These are phyloP conservation scores for Suillus placidus DNA, from an alignment of 768 basidiomycete genomes.

Conservation along the genomic window DNA sequence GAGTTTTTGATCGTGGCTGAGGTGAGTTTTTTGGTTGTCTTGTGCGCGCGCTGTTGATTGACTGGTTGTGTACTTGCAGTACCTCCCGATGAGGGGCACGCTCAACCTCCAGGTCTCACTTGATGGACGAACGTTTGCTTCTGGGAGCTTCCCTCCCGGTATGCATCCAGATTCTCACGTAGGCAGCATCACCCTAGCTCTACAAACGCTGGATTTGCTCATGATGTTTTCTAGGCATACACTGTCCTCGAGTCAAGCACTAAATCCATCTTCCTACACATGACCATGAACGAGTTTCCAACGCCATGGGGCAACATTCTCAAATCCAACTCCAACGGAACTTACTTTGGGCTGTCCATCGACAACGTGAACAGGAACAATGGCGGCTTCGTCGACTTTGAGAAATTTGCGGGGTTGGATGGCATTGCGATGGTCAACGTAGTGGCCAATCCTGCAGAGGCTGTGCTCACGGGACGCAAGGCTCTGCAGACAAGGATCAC, in stretches of 20 bases:
- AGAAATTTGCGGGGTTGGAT: constrained; percentile 95
- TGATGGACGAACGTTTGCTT: constrained; percentile 83
- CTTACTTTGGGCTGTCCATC: constrained; percentile 87
- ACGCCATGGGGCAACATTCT: constrained; percentile 88
- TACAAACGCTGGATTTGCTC: neutral
- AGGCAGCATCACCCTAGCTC: constrained; percentile 30
- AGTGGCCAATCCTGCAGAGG: constrained; percentile 80
- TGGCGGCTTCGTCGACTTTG: constrained; percentile 91
- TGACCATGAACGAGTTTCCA: constrained; percentile 83
- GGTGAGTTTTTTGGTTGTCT: constrained; percentile 46
- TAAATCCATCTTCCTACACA: constrained; percentile 90
- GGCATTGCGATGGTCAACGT: constrained; percentile 94
- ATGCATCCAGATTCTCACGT: constrained; percentile 92
- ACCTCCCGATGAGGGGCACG: constrained; percentile 53
- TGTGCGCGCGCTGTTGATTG: constrained; percentile 24
- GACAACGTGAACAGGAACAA: constrained; percentile 92
- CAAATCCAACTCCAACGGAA: constrained; percentile 98
- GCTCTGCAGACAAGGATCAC: constrained; percentile 85
- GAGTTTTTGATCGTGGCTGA: constrained; percentile 96
- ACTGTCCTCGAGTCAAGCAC: constrained; percentile 95
- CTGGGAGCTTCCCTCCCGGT: constrained; percentile 86
- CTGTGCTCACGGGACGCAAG: constrained; percentile 71
- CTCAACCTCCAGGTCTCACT: constrained; percentile 91
- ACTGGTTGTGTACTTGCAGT: constrained; percentile 36
- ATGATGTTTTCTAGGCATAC: constrained; percentile 62